Evolutionary conservation across 2,329 filamentous ascomycete species (phyloP), one percentile per base, ranked within the genome.

Genomic region (Chaetomiaceae sp.): DNA sequence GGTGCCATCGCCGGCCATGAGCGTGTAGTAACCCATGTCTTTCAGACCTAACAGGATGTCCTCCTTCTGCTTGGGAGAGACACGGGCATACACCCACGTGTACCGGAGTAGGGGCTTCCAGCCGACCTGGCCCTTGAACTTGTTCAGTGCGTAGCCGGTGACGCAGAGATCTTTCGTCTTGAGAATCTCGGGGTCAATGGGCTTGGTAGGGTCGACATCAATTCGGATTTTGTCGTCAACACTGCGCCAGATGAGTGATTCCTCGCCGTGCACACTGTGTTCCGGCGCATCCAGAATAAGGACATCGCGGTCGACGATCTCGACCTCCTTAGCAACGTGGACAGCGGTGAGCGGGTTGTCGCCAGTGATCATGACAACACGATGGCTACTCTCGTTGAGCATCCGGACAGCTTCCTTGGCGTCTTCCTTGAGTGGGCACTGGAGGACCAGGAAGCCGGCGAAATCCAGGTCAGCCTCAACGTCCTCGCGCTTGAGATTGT

Each of bases 51-150:
- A 81, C n/a, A 99, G 79, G 65, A 99, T 97, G 50, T 97, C 91
- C 71, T 99, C 94, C 75, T 99, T 99, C 66, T 99, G 94, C 77
- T 96, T 96, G 8, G 94, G 94, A 1, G 94, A 99, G 9, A 99
- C 94, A 65, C 94, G 90, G 61, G 94, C 94, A 67, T 99, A 99
- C 4, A 99, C 94, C 94, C 94, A 99, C 13, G 91, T 85, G 71
- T 97, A 81, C 45, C 91, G 86, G 29, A 97, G 79, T 46, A 99
- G 78, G 51, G 89, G 82, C 48, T 80, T 77, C 72, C 91, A 87
- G 44, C 84, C 90, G 51, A 81, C 62, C 66, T 96, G 87, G 51
- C 82, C 88, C 71, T 87, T 89, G 77, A 95, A 95, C 69, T 95
- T 94, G 48, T 86, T 81, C 48, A 99, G 76, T 37, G 94, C 94